Evolutionary conservation across 208 protist species (phyloP).

Genomic region (Trypanosoma caninum): DNA sequence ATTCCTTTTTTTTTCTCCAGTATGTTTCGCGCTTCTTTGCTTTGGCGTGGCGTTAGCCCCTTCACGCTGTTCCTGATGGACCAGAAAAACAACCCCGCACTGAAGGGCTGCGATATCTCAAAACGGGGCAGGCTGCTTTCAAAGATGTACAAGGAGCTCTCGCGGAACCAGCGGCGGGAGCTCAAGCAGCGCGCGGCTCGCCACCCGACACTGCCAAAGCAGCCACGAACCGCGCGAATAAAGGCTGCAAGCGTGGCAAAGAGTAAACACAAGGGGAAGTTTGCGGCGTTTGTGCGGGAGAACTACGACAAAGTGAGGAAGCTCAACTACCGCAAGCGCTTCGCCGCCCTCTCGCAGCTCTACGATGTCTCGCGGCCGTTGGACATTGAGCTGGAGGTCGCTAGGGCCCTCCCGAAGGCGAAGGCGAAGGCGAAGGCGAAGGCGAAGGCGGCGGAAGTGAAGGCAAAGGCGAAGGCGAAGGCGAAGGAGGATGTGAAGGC

Average conservation of each 20-base stretch:
- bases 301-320: slow-evolving; percentile 73
- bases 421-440: slow-evolving; percentile 18
- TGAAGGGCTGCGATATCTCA: slow-evolving; percentile 63
- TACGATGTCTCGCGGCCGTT: slow-evolving; percentile 77
- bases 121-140: slow-evolving; percentile 64
- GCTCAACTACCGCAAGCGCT: slow-evolving; percentile 65
- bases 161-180: slow-evolving; percentile 42
- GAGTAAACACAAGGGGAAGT: slow-evolving; percentile 31
- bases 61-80: slow-evolving; percentile 90
- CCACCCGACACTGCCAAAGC: slow-evolving; percentile 50
- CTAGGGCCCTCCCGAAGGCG: slow-evolving; percentile 21
- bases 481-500: slow-evolving; percentile 12
- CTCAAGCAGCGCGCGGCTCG: slow-evolving; percentile 59
- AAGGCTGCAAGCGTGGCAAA: not conserved
- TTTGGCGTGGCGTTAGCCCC: slow-evolving; percentile 71
- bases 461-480: slow-evolving; percentile 11
- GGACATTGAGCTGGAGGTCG: slow-evolving; percentile 54
- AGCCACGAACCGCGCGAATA: slow-evolving; percentile 21
- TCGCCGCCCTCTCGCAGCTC: slow-evolving; percentile 69
- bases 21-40: slow-evolving; percentile 63
- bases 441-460: too few relatives aligned
- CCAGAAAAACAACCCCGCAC: slow-evolving; percentile 76
- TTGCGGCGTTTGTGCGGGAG: slow-evolving; percentile 66
- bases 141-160: slow-evolving; percentile 84
- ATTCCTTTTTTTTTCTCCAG: not conserved